Evolutionary conservation across 2,329 filamentous ascomycete species (phyloP), one percentile per base, ranked within the genome.

Genomic region (Cercospora citrullina): DNA sequence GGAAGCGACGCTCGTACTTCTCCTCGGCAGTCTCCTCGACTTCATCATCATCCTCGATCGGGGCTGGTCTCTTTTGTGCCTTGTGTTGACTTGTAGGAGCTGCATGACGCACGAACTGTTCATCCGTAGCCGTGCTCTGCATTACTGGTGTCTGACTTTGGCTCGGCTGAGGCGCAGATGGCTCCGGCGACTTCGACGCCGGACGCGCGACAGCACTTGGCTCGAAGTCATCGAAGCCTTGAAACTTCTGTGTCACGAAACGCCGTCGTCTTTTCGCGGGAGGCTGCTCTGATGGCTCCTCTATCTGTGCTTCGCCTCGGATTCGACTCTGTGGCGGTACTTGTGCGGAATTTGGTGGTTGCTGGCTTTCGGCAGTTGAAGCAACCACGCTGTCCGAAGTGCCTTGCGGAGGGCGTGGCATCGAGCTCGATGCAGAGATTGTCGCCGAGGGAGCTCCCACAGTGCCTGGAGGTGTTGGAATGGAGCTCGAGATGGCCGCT

Each of bases 1-100:
- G 91, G 1, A 94, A 88, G 65, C 97, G 86, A 23, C 86, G 84
- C 14, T 93, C 89, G 77, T 94, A 87, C 8, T 91, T 79, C 55
- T 71, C 90, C 86, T 64, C 66, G 18, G 64, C 67, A 18, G 66
- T 68, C 58, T 71, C 72, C 57, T 69, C 69, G 64, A 64, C 71
- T 12, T 65, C 36, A 12, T 76, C 70, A 21, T 63, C 66, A 12
- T 67, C 66, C 9, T 74, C 71, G 23, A 71, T 59, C 10, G 73
- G 68, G 4, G 74, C 75, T 14, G 71, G 71, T 23, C 77, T 74
- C 68, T 79, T 79, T 16, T 73, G 73, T 18, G 70, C 23, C 64
- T 63, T 64, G 2, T 61, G 69, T 53, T 73, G 71, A 5, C 69
- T 72, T 26, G 60, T 64, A 9, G 42, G 48, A 8, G 12, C 18